Base-by-base conservation (phyloP, 352 stramenopile genomes). In the Blastocystis hominis region DNA sequence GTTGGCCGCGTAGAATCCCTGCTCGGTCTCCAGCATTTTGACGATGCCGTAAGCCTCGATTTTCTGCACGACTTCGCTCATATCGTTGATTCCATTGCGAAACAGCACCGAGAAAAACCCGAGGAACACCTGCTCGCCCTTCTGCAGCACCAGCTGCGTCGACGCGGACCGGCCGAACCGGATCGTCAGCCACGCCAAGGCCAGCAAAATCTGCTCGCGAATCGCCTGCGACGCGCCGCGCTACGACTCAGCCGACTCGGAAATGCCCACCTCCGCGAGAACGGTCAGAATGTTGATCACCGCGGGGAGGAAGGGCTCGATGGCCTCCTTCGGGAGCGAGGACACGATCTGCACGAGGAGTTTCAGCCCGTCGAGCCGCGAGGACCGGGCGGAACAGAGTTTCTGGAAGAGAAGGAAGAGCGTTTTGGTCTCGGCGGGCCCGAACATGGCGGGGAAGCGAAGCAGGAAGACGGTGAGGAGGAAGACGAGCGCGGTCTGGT, bases 401-500 rank as follows among this genome's bases (percentile, higher is more conserved):
- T n/a, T n/a, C 7, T 34, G 34, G 72, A 84, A 84, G 44, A 84
- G 53, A 30, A 15, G 9, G 44, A 84, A 84, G 34, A 84, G 50
- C 5, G 20, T 59, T 13, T 50, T 17, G 2, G 68, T 20, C 20
- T 53, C 50, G 44, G 66, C 46, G 40, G 59, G 44, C 24, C 53
- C 2, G 72, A 84, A 84, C 9, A 84, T 36, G 38, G 53, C 30
- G 0, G 20, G 15, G 44, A 53, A 30, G 47, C 62, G 59, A 15
- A 38, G 34, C 3, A 84, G 72, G 56, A 66, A 84, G 9, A 84
- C 55, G 38, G 50, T 64, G 55, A 84, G 72, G 38, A 84, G 72
- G 50, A 84, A 84, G 34, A 84, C 72, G 7, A 84, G 50, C 3
- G 72, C 72, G 15, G 72, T 84, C 24, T 84, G 72, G 55, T 84